Evolutionary conservation across 148 eudicot genomes (phyloP), one percentile per base, ranked within the genome.

Genomic region (Selenicereus undatus): DNA sequence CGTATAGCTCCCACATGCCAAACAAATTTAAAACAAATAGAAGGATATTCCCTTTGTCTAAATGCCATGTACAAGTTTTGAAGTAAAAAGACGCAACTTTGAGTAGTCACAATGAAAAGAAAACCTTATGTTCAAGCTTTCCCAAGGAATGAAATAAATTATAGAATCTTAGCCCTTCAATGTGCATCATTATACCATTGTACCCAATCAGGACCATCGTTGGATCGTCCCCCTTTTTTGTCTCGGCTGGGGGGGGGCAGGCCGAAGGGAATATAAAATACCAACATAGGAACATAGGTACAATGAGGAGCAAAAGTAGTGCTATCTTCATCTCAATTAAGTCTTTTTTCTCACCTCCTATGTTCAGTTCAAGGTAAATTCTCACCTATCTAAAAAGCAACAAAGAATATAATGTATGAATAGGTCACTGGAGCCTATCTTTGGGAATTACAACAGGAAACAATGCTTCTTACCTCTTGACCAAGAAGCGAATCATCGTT

Each of bases 381-480:
- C 32, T 52, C 48, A n/a, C 29, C 62, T 11, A 30, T 22, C 68
- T 7, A 71, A 24, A 79, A 24, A 22, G 36, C 12, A 32, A 21
- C n/a, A n/a, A 54, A 22, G 52, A 71, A 22, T 71, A 29, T 21
- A 1, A 16, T 45, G 2, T 11, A 30, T 30, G 16, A 58, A 36
- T 4, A 13, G 35, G 20, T 8, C 74, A 43, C 13, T n/a, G 73
- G 52, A 36, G 60, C 65, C 27, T 52, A 51, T 35, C 18, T 52
- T 30, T 13, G 12, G 27, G 50, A 35, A 56, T 54, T 16, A 73
- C 71, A 20, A 24, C 27, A 43, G 54, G 58, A 39, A 73, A 69
- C 24, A 72, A 26, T 30, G 60, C 22, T 14, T n/a, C 74, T 80
- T 73, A 93, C 98, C 97, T 92, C 84, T 93, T 92, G 80, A 95